phyloP scores from a whole-genome alignment of 1,284 basidiomycete genomes.

The Athelia psychrophila region DNA sequence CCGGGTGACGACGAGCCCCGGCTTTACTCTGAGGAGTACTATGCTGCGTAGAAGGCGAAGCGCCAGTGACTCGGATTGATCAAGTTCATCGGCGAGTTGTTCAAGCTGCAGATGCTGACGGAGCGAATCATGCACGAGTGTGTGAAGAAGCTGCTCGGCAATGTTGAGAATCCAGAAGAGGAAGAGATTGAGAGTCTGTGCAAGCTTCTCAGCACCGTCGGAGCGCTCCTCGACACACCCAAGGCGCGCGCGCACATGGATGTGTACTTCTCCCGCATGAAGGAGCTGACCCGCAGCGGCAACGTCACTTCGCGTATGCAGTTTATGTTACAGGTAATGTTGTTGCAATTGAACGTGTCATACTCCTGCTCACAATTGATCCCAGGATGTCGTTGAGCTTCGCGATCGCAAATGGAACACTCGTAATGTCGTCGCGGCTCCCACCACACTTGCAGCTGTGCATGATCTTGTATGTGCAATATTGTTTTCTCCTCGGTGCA shows the following conservation, averaged over 20 bases:
- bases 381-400: constrained; percentile 86
- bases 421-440: constrained; percentile 74
- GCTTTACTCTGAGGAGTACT: constrained; percentile 95
- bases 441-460: constrained; percentile 86
- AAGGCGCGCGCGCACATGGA: constrained; percentile 87
- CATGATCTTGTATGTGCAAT: constrained; percentile 70
- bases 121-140: constrained; percentile 97
- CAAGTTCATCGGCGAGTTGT: constrained; percentile 97
- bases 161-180: constrained; percentile 93
- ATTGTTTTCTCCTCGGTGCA: no score
- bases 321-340: constrained; percentile 89
- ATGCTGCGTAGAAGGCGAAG: constrained; percentile 90
- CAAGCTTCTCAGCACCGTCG: constrained; percentile 90
- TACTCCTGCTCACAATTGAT: constrained; percentile 7
- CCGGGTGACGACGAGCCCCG: constrained; percentile 48
- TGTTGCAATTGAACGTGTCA: constrained; percentile 1
- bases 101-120: constrained; percentile 95
- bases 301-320: constrained; percentile 87
- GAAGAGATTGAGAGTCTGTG: constrained; percentile 97
- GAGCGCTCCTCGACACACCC: constrained; percentile 73
- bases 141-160: constrained; percentile 90
- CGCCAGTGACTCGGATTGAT: constrained; percentile 95
- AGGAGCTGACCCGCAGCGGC: constrained; percentile 70
- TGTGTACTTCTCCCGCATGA: constrained; percentile 91
- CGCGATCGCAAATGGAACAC: constrained; percentile 81